These are phyloP conservation scores for Collybia sordida DNA, from an alignment of 768 basidiomycete genomes.

Conservation along the genomic window DNA sequence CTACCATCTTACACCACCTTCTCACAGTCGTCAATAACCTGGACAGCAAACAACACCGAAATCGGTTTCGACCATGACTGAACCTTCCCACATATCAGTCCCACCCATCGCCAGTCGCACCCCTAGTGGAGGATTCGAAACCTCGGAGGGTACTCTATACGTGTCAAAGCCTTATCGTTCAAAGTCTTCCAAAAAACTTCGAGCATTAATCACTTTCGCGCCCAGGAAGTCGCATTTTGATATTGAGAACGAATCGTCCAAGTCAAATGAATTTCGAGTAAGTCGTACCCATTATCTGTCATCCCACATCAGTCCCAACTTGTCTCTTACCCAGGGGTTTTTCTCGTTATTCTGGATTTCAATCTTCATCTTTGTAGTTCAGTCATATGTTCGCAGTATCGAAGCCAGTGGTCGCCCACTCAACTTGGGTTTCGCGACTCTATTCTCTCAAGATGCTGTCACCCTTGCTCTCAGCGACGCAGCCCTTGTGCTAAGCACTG, in stretches of 20 bases:
- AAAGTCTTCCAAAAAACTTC: conserved; percentile 70
- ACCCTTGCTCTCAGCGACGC: conserved; percentile 84
- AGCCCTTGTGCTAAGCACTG: conserved; percentile 74
- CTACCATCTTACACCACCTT: neutral
- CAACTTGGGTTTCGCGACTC: conserved; percentile 75
- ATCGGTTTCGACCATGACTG: conserved; percentile 6
- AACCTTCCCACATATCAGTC: conserved; percentile 10
- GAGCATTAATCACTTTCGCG: conserved; percentile 82
- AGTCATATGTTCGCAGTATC: conserved; percentile 75
- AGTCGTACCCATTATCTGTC: conserved; percentile 14
- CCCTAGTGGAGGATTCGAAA: conserved; percentile 45
- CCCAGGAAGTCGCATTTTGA: conserved; percentile 88
- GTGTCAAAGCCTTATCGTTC: conserved; percentile 79
- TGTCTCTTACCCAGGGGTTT: conserved; percentile 65
- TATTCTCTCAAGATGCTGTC: conserved; percentile 85
- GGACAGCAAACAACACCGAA: neutral
- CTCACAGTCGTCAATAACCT: neutral
- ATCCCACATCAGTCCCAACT: neutral
- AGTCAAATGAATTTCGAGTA: conserved; percentile 84
- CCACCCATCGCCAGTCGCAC: conserved; percentile 21
- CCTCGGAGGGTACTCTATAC: conserved; percentile 65
- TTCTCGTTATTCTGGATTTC: conserved; percentile 94
- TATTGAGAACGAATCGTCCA: conserved; percentile 69
- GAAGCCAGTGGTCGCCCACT: conserved; percentile 79
- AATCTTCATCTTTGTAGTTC: conserved; percentile 77